Evolutionary conservation across 176 grass and related monocot genomes (phyloP).

Genomic region (Aegilops speltoides): DNA sequence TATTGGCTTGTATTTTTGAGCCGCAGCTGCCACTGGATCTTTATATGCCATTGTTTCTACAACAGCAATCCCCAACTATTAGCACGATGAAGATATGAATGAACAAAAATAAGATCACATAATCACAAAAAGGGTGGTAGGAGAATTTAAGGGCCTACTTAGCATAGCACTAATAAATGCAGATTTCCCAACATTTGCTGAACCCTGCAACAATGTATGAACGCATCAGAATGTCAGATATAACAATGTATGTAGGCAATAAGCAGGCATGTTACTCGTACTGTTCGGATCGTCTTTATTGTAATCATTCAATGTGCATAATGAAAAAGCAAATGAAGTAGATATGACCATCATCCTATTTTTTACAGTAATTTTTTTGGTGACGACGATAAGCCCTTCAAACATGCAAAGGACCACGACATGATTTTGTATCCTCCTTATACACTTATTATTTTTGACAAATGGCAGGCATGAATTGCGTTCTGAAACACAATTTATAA

Average conservation of each 20-base stretch:
- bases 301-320: not conserved
- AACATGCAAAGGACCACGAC: not conserved
- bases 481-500: not conserved
- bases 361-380: not conserved
- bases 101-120: not conserved
- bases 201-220: constrained; percentile 55
- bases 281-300: not conserved
- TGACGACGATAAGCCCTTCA: not conserved
- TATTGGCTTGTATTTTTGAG: constrained; percentile 96
- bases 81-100: constrained; percentile 5
- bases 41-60: constrained; percentile 84
- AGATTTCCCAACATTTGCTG: constrained; percentile 98
- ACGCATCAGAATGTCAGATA: not conserved
- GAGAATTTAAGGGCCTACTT: constrained; percentile 49
- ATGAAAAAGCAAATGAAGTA: not conserved
- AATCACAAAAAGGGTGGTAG: not conserved
- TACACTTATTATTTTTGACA: not conserved
- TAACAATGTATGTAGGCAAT: not conserved
- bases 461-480: not conserved
- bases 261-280: not conserved
- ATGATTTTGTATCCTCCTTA: not conserved
- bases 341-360: not conserved
- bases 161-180: constrained; percentile 93
- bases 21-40: constrained; percentile 88
- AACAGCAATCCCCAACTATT: not conserved